Base-by-base conservation (phyloP, 495 filamentous ascomycete species). In the Tirmania nivea region DNA sequence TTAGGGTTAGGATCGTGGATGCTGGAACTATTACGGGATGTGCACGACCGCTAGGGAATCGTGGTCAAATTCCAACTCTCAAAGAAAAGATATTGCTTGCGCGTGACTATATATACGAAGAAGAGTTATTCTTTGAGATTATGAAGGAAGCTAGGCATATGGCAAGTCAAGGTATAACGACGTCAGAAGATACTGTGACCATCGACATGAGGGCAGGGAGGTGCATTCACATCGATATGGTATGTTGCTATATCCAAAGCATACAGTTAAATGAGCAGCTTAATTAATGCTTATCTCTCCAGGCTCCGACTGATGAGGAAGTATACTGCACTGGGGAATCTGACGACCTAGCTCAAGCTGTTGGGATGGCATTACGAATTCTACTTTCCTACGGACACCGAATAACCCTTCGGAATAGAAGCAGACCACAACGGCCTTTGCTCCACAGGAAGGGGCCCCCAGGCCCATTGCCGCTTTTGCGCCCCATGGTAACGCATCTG, bases 61-160 rank as follows among this genome's bases (percentile, higher is more conserved):
- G 54, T 66, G 35, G 63, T 64, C 53, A 70, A 59, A 57, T 63
- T 61, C 53, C 63, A 65, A 21, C 69, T 60, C 50, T 70, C 21
- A 78, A 87, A 56, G 70, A 78, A 36, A 75, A 75, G 8, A 84
- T 96, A 48, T 73, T 80, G 16, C 79, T 86, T 58, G 85, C 87
- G 10, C 79, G 88, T 31, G 82, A 99, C 65, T 86, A 83, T 53
- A 71, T 93, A 1, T 95, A 84, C 62, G 83, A 88, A 52, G 81
- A 94, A 60, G 92, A 99, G 63, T 67, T 99, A n/a, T 93, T 86
- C 72, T 79, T 93, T 57, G 90, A 96, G 66, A 66, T 99, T 19
- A 77, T 80, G 49, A 75, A 83, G 10, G 92, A 99, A 67, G 79
- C 82, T 2, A 78, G 85, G 7, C 68, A 72, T 0, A 68, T 92